Evolutionary conservation across 768 basidiomycete species (phyloP), one percentile per base, ranked within the genome.

Genomic region (Russula vinacea): DNA sequence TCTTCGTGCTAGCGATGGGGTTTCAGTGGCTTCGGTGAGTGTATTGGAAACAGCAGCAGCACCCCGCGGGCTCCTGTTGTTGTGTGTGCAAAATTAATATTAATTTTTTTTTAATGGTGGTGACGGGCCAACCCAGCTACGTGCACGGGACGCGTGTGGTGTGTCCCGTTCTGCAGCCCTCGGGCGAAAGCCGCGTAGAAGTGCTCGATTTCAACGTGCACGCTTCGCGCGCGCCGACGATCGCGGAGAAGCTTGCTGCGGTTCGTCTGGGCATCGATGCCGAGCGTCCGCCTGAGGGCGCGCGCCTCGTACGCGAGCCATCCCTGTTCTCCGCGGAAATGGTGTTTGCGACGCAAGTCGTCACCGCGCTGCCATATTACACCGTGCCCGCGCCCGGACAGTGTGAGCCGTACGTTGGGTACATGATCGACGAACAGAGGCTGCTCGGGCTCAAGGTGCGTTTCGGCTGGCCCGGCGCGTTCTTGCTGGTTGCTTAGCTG

Each of bases 111-210:
- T n/a, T n/a, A 22, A 4, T 24, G 47, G 47, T 47, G 45, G 45
- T 24, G 22, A 42, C 7, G 52, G 8, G 60, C 3, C 19, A 7
- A n/a, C 33, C 33, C n/a, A 64, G 66, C 5, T 67, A 79, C n/a
- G 76, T 79, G 1, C 78, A 81, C n/a, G 80, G 78, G 5, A 68
- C 73, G 39, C 74, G 79, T 13, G 72, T 79, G 26, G 75, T 76
- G 9, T 67, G 77, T 35, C 70, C 71, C 1, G 57, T 39, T 14
- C 39, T 69, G 22, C 51, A 64, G 11, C 51, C 68, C 5, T 61
- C 53, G 40, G 69, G 56, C 1, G 22, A 55, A 55, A 54, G 63
- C 47, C 22, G 51, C 1, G 58, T 73, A 0, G 67, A 65, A 40
- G 70, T 74, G 13, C 68, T 77, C 42, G 73, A 78, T 44, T 76